Evolutionary conservation across 2,329 filamentous ascomycete species (phyloP).

Genomic region (Pseudogymnoascus verrucosus): DNA sequence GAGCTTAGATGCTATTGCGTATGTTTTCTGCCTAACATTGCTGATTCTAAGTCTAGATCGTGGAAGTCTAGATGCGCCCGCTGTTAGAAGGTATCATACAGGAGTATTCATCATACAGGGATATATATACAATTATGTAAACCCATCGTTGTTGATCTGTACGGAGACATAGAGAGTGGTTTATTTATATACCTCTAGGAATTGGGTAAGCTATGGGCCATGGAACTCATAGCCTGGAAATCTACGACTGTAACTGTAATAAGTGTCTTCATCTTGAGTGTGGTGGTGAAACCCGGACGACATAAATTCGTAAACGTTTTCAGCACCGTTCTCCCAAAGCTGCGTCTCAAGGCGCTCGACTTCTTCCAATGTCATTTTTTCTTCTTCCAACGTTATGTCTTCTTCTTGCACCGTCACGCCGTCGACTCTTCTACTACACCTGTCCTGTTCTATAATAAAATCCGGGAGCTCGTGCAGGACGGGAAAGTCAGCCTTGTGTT

Average conservation of each 20-base stretch:
- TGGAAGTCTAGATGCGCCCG: background rate
- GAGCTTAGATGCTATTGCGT: background rate
- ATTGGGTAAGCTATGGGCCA: background rate
- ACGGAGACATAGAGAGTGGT: background rate
- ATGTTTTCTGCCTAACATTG: background rate
- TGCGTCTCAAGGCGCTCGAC: background rate
- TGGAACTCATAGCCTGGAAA: background rate
- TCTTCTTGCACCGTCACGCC: background rate
- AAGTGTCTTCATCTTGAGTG: background rate
- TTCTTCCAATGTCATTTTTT: background rate
- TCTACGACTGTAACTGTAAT: background rate
- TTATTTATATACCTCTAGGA: background rate
- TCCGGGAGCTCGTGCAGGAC: background rate
- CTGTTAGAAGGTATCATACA: background rate
- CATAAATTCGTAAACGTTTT: background rate
- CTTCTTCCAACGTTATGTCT: background rate
- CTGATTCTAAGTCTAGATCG: background rate
- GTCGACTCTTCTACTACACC: background rate
- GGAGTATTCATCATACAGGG: background rate
- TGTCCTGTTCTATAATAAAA: background rate
- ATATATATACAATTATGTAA: background rate
- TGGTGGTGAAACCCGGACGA: background rate
- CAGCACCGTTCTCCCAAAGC: background rate
- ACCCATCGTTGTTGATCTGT: background rate
- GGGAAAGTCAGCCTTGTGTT: background rate